Conservation (phyloP, 1,284 basidiomycete genomes). For the Vanrija sp. region DNA sequence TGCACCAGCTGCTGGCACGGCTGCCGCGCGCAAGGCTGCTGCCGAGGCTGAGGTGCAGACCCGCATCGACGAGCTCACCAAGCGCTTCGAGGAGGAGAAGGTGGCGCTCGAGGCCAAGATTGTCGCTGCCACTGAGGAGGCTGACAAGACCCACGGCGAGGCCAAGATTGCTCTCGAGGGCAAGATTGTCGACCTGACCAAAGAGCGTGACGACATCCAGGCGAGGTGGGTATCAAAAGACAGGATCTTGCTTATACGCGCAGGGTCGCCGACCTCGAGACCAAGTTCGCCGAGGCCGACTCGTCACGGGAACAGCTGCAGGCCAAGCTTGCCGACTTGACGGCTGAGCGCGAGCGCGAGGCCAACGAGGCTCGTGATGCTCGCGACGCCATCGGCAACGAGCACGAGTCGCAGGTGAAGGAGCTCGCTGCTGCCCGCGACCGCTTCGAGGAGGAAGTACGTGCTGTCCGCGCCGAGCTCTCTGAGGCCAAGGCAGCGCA, state of each 20-base stretch:
- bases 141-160: constrained; percentile 10
- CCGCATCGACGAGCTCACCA: constrained; percentile 12
- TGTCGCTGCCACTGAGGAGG: constrained; percentile 3
- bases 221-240: constrained; percentile 18
- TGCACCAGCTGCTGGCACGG: background rate
- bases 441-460: constrained; percentile 16
- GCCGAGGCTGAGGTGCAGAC: constrained; percentile 11
- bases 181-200: constrained; percentile 17
- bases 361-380: constrained; percentile 6
- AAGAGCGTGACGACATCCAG: constrained; percentile 22
- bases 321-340: constrained; percentile 13
- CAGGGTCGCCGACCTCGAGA: too few species aligned
- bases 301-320: background rate
- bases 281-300: constrained; percentile 1
- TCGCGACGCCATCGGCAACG: constrained; percentile 1
- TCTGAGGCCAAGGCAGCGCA: constrained; percentile 5
- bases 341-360: constrained; percentile 5
- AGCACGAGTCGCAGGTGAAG: constrained; percentile 12
- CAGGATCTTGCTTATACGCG: too few species aligned
- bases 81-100: constrained; percentile 21
- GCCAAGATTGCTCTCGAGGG: constrained; percentile 22
- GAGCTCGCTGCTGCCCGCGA: constrained; percentile 18
- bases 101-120: constrained; percentile 23
- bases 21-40: constrained; percentile 6
- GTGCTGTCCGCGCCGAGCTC: constrained; percentile 4